Percentiles rank a stretch among this genome's conserved stretches.
Evolutionary conservation across 2,329 filamentous ascomycete species (phyloP).

Genomic region (Tolypocladium ophioglossoides): DNA sequence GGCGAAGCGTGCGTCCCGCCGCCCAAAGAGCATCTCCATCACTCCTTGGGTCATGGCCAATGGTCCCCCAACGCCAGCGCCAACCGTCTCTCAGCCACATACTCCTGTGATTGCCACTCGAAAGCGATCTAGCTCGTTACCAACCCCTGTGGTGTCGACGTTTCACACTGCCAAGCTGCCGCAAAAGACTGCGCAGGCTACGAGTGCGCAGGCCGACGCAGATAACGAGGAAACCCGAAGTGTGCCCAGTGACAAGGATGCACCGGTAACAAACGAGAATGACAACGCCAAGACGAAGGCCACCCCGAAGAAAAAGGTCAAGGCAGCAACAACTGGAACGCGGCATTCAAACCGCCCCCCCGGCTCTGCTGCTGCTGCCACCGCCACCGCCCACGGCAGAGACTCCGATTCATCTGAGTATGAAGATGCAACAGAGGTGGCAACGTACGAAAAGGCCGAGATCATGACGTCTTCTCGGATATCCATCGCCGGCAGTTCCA

Average conservation of each 20-base stretch:
- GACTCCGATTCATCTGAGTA: conserved; percentile 7
- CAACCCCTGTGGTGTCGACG: conserved; percentile 20
- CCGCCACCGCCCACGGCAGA: not conserved
- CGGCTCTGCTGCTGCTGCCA: not conserved
- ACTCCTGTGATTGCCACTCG: conserved; percentile 23
- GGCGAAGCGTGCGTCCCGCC: conserved; percentile 10
- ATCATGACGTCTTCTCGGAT: conserved; percentile 47
- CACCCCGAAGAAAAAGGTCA: not conserved
- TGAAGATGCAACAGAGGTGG: conserved; percentile 35
- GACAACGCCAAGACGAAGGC: not conserved
- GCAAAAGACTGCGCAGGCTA: not conserved
- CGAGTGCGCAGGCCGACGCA: not conserved
- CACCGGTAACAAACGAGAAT: not conserved
- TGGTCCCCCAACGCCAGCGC: conserved; percentile 21
- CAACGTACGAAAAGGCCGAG: conserved; percentile 44
- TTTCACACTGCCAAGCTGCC: conserved; percentile 1
- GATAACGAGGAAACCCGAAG: not conserved
- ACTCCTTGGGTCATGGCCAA: conserved; percentile 10
- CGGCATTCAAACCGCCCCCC: not conserved
- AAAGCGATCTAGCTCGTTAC: conserved; percentile 40
- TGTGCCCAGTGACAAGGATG: not conserved
- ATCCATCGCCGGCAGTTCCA: conserved; percentile 41
- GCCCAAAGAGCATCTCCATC: conserved; percentile 35
- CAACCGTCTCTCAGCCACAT: conserved; percentile 22
- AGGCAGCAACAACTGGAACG: too few species aligned